These are phyloP conservation scores for Hanseniaspora nectarophila DNA, from an alignment of 805 yeast genomes.

Conservation along the genomic window DNA sequence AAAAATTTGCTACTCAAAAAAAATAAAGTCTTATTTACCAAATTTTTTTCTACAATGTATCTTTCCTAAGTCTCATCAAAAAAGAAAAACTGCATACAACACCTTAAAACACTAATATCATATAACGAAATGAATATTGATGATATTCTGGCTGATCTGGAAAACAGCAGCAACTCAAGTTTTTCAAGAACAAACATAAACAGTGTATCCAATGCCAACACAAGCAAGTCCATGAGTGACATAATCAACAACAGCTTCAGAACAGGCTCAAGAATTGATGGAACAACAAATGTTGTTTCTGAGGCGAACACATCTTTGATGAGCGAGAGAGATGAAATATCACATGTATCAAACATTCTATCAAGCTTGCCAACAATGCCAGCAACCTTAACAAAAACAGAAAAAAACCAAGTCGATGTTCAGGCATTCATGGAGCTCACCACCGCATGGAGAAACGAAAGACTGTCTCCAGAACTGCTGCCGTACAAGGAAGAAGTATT, in stretches of 20 bases:
- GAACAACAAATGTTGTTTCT: constrained; percentile 5
- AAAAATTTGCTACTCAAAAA: no score
- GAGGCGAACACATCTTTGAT: constrained; percentile 15
- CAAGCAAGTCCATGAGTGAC: constrained; percentile 4
- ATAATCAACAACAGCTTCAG: constrained; percentile 1
- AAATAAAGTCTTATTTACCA: no score
- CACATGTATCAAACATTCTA: background rate
- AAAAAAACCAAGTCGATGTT: constrained; percentile 30
- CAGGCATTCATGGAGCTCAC: constrained; percentile 30
- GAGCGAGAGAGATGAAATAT: constrained; percentile 2
- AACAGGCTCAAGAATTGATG: constrained; percentile 4
- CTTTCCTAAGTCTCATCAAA: no score
- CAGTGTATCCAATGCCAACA: constrained; percentile 1
- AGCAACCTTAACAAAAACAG: constrained; percentile 20
- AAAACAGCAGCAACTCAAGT: constrained; percentile 26
- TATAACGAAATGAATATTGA: constrained; percentile 42
- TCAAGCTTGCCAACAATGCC: background rate
- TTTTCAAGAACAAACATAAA: background rate
- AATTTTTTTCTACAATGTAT: no score
- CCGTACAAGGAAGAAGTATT: constrained; percentile 57
- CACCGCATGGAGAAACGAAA: constrained; percentile 68
- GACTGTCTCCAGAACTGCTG: constrained; percentile 77
- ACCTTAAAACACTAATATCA: no score
- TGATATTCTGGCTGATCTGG: constrained; percentile 59
- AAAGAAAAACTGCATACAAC: no score